Conservation (phyloP, 495 filamentous ascomycete genomes). For the Penicillium ochrochloron region DNA sequence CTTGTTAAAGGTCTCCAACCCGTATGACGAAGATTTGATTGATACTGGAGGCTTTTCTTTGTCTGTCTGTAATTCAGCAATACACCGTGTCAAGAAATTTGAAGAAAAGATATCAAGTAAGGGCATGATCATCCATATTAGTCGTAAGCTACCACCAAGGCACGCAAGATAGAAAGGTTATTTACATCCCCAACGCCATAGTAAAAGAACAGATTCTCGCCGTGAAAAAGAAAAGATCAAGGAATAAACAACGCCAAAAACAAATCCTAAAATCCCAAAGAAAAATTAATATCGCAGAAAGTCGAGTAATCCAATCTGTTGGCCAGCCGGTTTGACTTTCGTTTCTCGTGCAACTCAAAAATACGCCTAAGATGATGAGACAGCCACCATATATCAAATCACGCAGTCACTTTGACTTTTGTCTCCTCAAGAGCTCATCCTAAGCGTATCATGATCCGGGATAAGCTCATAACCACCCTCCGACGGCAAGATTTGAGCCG, state of each 20-base stretch:
- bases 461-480: constrained; percentile 88
- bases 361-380: constrained; percentile 8
- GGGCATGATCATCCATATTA: constrained; percentile 14
- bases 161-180: constrained; percentile 6
- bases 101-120: background rate
- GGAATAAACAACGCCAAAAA: constrained; percentile 9
- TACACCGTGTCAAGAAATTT: background rate
- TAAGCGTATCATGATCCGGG: constrained; percentile 46
- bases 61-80: background rate
- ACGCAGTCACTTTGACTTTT: background rate
- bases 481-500: constrained; percentile 68
- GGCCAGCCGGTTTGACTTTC: background rate
- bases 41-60: background rate
- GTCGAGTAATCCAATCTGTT: constrained; percentile 2
- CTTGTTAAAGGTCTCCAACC: constrained; percentile 17
- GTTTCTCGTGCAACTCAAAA: background rate
- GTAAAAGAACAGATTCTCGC: background rate
- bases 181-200: constrained; percentile 17
- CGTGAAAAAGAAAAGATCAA: background rate
- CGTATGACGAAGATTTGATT: constrained; percentile 27
- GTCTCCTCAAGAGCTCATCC: constrained; percentile 14
- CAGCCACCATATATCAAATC: constrained; percentile 9
- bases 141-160: constrained; percentile 12
- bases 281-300: background rate
- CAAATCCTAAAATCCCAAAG: background rate